These are phyloP conservation scores for Lachancea thermotolerans DNA, from an alignment of 805 yeast genomes.

Conservation along the genomic window DNA sequence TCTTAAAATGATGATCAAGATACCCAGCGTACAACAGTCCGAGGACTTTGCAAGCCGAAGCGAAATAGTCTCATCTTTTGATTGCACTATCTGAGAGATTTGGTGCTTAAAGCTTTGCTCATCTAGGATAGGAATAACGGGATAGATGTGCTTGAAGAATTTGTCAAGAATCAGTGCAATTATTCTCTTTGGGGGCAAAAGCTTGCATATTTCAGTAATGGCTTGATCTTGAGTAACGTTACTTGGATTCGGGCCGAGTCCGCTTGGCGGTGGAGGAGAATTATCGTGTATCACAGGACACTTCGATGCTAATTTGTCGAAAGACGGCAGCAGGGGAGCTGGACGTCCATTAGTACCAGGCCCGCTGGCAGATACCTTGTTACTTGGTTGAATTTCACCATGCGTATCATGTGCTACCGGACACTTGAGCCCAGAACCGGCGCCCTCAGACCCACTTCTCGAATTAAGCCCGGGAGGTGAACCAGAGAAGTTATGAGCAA, in stretches of 20 bases:
- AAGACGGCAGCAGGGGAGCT: conserved; percentile 18
- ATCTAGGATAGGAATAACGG: conserved; percentile 62
- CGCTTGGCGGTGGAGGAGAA: conserved; percentile 12
- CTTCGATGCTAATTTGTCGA: conserved; percentile 21
- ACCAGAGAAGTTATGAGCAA: neutral
- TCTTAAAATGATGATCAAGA: conserved; percentile 45
- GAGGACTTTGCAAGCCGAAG: conserved; percentile 30
- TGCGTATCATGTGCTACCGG: conserved; percentile 2
- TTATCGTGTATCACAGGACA: conserved; percentile 24
- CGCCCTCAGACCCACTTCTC: too few species aligned
- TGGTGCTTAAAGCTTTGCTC: conserved; percentile 37
- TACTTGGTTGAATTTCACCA: neutral
- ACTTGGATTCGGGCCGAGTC: neutral
- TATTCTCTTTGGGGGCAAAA: conserved; percentile 48
- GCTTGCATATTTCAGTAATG: conserved; percentile 29
- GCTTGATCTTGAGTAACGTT: conserved; percentile 18
- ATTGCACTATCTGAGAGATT: conserved; percentile 25
- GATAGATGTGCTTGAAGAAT: conserved; percentile 53
- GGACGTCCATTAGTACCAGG: neutral
- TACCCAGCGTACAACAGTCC: conserved; percentile 42
- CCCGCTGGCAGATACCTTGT: neutral
- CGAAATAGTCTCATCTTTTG: conserved; percentile 12
- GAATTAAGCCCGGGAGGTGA: too few species aligned
- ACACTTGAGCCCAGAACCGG: neutral
- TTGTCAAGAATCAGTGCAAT: conserved; percentile 52